Evolutionary conservation across 768 basidiomycete species (phyloP).

Genomic region (Amyloporia xantha): DNA sequence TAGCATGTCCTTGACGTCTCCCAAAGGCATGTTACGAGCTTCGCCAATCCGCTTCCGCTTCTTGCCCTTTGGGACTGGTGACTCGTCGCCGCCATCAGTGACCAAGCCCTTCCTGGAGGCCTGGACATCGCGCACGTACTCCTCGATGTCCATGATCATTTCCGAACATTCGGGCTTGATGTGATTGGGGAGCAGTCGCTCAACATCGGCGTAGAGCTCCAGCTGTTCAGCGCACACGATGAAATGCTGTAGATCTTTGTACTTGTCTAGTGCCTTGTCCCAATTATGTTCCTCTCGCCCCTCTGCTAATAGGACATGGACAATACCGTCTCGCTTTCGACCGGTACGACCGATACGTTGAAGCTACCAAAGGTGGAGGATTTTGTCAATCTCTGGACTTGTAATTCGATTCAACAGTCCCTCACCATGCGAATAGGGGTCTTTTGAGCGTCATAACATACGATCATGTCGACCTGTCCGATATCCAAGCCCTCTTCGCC

Average conservation of each 20-base stretch:
- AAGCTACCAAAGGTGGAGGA: slow-evolving; percentile 42
- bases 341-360: slow-evolving; percentile 96
- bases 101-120: slow-evolving; percentile 28
- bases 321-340: slow-evolving; percentile 79
- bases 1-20: slow-evolving; percentile 61
- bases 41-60: slow-evolving; percentile 73
- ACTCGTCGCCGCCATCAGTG: slow-evolving; percentile 22
- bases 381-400: no score
- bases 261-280: slow-evolving; percentile 78
- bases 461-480: slow-evolving; percentile 91
- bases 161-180: slow-evolving; percentile 73
- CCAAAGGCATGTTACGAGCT: slow-evolving; percentile 64
- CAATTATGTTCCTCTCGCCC: slow-evolving; percentile 88
- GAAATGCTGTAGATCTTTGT: slow-evolving; percentile 82
- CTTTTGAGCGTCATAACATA: slow-evolving; percentile 96
- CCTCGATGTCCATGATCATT: slow-evolving; percentile 76
- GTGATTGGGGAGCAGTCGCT: slow-evolving; percentile 74
- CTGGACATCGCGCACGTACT: slow-evolving; percentile 44
- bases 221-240: slow-evolving; percentile 83
- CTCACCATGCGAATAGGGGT: slow-evolving; percentile 93
- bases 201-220: slow-evolving; percentile 90
- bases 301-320: slow-evolving; percentile 90
- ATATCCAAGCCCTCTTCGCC: slow-evolving; percentile 99
- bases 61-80: slow-evolving; percentile 27
- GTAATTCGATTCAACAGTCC: no score